Percentiles rank a stretch among this genome's conserved stretches.
phyloP scores from a whole-genome alignment of 768 basidiomycete genomes.

The Boletus speciosus region DNA sequence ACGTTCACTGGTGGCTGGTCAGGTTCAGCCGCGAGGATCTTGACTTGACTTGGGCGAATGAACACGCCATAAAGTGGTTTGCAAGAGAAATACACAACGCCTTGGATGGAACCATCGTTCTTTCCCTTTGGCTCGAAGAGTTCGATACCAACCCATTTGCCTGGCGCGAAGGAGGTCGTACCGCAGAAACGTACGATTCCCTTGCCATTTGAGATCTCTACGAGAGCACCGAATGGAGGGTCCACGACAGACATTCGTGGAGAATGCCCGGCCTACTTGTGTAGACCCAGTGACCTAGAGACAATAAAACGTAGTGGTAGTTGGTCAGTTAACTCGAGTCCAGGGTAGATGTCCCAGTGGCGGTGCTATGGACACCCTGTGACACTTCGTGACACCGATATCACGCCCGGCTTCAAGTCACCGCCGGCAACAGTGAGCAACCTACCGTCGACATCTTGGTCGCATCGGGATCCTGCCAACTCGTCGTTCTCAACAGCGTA shows the following conservation, averaged over 20 bases:
- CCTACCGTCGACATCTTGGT: not conserved
- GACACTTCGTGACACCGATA: constrained; percentile 5
- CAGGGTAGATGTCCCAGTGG: constrained; percentile 5
- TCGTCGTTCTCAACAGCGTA: not conserved
- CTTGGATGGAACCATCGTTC: constrained; percentile 90
- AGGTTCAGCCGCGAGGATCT: constrained; percentile 42
- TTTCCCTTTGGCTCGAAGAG: constrained; percentile 82
- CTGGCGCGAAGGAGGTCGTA: constrained; percentile 74
- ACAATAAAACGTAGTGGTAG: not conserved
- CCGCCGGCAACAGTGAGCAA: constrained; percentile 8
- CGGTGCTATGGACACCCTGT: constrained; percentile 9
- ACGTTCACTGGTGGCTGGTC: constrained; percentile 26
- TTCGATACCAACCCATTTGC: constrained; percentile 96
- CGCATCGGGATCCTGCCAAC: constrained; percentile 1
- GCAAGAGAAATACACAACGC: constrained; percentile 79
- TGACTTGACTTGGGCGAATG: constrained; percentile 82
- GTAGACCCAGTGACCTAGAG: not conserved
- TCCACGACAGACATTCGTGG: constrained; percentile 38
- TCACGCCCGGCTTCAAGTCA: constrained; percentile 10
- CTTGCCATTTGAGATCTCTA: constrained; percentile 74
- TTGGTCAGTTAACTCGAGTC: not conserved
- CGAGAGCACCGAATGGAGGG: constrained; percentile 65
- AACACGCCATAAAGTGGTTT: constrained; percentile 80
- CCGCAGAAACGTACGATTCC: constrained; percentile 89
- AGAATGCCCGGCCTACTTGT: constrained; percentile 1